Evolutionary conservation across 169 alveolate genomes (phyloP).

Genomic region (Plasmodium vivax): DNA sequence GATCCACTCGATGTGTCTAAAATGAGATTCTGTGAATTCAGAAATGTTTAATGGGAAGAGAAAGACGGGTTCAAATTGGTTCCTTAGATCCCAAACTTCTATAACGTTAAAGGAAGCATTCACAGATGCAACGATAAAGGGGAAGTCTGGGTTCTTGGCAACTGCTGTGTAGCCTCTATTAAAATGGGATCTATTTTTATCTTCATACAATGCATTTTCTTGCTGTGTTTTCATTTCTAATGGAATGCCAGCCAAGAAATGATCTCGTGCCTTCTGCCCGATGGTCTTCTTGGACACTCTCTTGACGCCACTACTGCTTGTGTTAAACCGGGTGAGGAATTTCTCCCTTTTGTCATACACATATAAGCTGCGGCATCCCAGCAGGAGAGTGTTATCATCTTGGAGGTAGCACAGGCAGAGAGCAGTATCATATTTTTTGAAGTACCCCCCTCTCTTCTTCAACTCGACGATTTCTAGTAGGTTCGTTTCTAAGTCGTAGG

Average conservation of each 20-base stretch:
- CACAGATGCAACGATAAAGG: slow-evolving; percentile 78
- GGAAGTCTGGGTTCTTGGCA: slow-evolving; percentile 77
- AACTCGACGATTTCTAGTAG: slow-evolving; percentile 13
- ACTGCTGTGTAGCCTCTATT: slow-evolving; percentile 80
- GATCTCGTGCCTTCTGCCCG: background rate
- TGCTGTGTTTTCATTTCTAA: background rate
- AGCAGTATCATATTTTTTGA: background rate
- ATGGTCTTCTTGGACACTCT: background rate
- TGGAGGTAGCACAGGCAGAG: slow-evolving; percentile 21
- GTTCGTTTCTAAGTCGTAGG: slow-evolving; percentile 4
- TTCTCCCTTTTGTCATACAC: slow-evolving; percentile 74
- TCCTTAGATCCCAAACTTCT: slow-evolving; percentile 81
- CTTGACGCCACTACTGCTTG: background rate
- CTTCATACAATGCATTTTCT: slow-evolving; percentile 3
- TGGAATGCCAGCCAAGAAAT: background rate
- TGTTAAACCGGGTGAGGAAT: slow-evolving; percentile 31
- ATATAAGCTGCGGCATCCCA: slow-evolving; percentile 77
- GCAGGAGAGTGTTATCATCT: slow-evolving; percentile 69
- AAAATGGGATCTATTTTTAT: slow-evolving; percentile 12
- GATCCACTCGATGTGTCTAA: slow-evolving; percentile 81
- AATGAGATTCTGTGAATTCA: slow-evolving; percentile 75
- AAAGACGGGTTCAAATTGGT: slow-evolving; percentile 79
- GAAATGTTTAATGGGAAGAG: slow-evolving; percentile 82
- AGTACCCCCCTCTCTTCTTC: background rate
- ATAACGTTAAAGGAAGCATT: slow-evolving; percentile 77